These are phyloP conservation scores for Mycena epipterygia DNA, from an alignment of 768 basidiomycete species.

Conservation along the genomic window DNA sequence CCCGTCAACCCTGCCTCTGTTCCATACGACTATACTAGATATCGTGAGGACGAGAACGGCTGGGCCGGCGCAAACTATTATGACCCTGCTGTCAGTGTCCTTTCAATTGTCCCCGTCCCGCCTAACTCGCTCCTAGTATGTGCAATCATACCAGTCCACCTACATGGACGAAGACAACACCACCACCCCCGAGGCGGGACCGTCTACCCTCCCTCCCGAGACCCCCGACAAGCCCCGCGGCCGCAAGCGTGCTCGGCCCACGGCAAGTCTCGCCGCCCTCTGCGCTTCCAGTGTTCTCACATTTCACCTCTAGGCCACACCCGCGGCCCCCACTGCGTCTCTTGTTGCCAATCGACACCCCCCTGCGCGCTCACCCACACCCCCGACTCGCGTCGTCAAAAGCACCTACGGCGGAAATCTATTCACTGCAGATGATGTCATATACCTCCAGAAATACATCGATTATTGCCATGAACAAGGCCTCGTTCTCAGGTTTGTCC, in stretches of 20 bases:
- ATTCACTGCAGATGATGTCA: conserved; percentile 87
- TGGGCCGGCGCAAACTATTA: conserved; percentile 73
- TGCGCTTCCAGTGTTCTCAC: conserved; percentile 16
- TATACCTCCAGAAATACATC: conserved; percentile 89
- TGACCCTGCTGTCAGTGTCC: conserved; percentile 61
- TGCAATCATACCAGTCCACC: conserved; percentile 62
- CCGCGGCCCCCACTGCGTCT: conserved; percentile 75
- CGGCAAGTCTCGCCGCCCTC: conserved; percentile 52
- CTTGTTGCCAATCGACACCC: conserved; percentile 78
- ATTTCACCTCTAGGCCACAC: conserved; percentile 58
- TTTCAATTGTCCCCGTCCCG: not conserved
- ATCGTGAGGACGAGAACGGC: conserved; percentile 68
- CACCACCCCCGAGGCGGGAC: conserved; percentile 54
- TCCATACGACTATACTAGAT: conserved; percentile 68
- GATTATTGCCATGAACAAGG: conserved; percentile 93
- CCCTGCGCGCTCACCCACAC: conserved; percentile 85
- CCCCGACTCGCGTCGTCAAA: conserved; percentile 86
- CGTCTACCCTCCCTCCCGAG: conserved; percentile 50
- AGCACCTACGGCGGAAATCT: conserved; percentile 92
- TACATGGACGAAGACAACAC: conserved; percentile 67
- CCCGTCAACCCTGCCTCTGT: conserved; percentile 60
- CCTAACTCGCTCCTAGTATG: conserved; percentile 57
- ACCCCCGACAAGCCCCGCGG: conserved; percentile 67
- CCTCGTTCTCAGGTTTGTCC: conserved; percentile 76
- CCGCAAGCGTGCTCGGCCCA: conserved; percentile 76